Base-by-base conservation (phyloP, 495 filamentous ascomycete genomes). In the Podospora sp. region DNA sequence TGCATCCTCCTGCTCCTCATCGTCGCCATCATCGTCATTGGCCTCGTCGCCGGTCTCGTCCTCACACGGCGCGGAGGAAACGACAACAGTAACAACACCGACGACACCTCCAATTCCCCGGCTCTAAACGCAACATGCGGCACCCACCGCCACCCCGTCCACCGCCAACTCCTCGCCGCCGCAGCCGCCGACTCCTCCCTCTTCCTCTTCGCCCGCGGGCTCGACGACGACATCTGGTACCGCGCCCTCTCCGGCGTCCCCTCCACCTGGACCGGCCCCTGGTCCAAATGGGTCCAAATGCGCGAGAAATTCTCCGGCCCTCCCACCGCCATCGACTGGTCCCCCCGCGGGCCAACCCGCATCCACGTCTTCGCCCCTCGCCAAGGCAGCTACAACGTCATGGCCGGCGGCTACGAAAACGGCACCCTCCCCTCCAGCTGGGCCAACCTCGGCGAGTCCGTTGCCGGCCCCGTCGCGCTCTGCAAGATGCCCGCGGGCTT, bases 131-230 rank as follows among this genome's bases (percentile, higher is more conserved):
- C 52, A 11, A 22, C 52, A 26, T 62, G 60, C 60, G 60, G 60
- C 14, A 62, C 35, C 33, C 0, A 21, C n/a, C 60, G 29, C 0
- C 26, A 9, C 0, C 20, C 29, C 20, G 40, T 65, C 6, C 63
- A 35, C 22, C 52, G 63, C n/a, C 63, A 65, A 24, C n/a, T 65
- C 35, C 53, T 65, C 3, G n/a, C 63, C 21, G 55, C 55, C 21
- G 33, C 63, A 6, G 35, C 22, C 6, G 11, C 58, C 7, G 35
- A 51, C 33, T 58, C 53, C 8, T 22, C 7, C n/a, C 6, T 59
- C 29, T 60, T 33, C 40, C 14, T 65, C 8, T 65, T 65, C 24
- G 63, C 7, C 2, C 63, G 63, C 1, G 63, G 63, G 52, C 9
- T 18, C 2, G 63, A 65, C 63, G 52, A 51, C 29, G 35, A 49